A percentile compares a stretch with the other conserved stretches of the same genome.
phyloP scores from a whole-genome alignment of 306 rosid species.

The Abrus precatorius region DNA sequence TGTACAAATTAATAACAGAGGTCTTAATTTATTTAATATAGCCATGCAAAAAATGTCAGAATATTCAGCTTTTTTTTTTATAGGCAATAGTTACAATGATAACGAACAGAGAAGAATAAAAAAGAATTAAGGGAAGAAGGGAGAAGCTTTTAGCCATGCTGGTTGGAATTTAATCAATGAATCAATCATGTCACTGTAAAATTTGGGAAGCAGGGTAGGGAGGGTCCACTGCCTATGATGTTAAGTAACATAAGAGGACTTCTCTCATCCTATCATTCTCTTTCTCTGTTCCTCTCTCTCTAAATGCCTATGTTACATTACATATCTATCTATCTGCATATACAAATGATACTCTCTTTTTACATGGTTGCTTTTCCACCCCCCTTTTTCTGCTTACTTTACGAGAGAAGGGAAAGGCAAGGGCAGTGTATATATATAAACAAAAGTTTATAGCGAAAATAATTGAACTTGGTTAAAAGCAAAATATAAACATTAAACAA shows the following conservation, averaged over 20 bases:
- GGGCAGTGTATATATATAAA: slow-evolving; percentile 37
- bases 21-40: slow-evolving; percentile 11
- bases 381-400: slow-evolving; percentile 60
- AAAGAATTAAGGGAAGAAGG: slow-evolving; percentile 26
- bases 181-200: slow-evolving; percentile 74
- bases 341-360: slow-evolving; percentile 69
- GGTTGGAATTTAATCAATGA: slow-evolving; percentile 65
- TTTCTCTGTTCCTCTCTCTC: slow-evolving; percentile 35
- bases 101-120: slow-evolving; percentile 22
- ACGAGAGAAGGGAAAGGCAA: slow-evolving; percentile 57
- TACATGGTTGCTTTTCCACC: slow-evolving; percentile 50
- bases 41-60: slow-evolving; percentile 77
- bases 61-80: slow-evolving; percentile 48
- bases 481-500: not conserved
- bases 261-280: slow-evolving; percentile 36
- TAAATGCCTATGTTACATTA: slow-evolving; percentile 8
- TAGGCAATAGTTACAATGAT: slow-evolving; percentile 48
- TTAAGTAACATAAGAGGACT: slow-evolving; percentile 31
- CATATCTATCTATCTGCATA: slow-evolving; percentile 41
- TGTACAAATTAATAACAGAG: no score
- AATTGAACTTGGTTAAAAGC: slow-evolving; percentile 38
- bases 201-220: slow-evolving; percentile 56
- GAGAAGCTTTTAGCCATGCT: slow-evolving; percentile 56
- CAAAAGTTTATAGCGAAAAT: slow-evolving; percentile 49
- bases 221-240: slow-evolving; percentile 51